Evolutionary conservation across 2,329 filamentous ascomycete genomes (phyloP), one percentile per base, ranked within the genome.

Genomic region (Phaeosphaeriaceae sp.): DNA sequence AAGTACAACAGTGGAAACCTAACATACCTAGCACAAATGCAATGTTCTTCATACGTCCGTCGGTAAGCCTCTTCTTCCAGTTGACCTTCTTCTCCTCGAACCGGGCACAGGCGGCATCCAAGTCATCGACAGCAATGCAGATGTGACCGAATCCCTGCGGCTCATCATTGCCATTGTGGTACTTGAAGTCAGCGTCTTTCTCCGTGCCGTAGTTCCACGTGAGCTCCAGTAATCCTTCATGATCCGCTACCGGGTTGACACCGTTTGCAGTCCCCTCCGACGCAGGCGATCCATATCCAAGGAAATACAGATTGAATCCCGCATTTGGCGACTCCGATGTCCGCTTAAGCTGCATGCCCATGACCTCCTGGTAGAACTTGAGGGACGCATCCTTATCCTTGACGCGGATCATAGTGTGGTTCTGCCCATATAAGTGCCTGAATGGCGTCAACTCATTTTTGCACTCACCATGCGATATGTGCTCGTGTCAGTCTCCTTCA

Each of bases 141-240:
- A 97, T 93, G 73, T 97, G 93, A 0, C 94, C 93, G 66, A 97
- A 98, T 0, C 95, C 95, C 77, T 97, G 93, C 0, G 94, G 94
- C 76, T 96, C 84, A 44, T 89, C 84, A 77, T 99, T 99, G 40
- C 95, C 95, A 69, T 96, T 89, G 79, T 99, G 94, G 76, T 99
- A 99, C 66, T 86, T 86, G 75, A 97, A 95, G 63, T 81, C 81
- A 56, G 88, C 86, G 62, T 98, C 91, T 74, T 94, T 95, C 81
- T 98, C 94, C 0, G 91, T 94, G 40, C 86, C 87, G 62, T 89
- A 88, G 70, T 89, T 89, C 90, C 91, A 97, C 10, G 94, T 97
- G 63, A 98, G 80, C 80, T 98, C 94, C 5, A 98, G 84, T 40
- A 98, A 78, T 0, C 94, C 95, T 78, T 98, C 94, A 62, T 88